Base-by-base conservation (phyloP, 2,329 filamentous ascomycete species). In the Graphilbum fragrans region DNA sequence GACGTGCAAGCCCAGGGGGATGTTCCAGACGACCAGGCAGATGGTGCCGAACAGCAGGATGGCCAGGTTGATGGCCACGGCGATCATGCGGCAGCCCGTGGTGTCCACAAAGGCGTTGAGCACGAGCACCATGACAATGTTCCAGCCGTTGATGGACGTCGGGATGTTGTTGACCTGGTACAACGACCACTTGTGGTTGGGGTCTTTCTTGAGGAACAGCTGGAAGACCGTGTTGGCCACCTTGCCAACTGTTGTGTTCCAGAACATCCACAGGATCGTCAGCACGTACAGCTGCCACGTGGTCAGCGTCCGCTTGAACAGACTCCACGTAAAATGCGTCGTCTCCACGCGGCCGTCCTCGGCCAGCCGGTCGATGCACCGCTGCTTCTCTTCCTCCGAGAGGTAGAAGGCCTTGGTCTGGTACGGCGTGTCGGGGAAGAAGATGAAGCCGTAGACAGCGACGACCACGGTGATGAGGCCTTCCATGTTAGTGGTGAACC, bases 391-490 rank as follows among this genome's bases (percentile, higher is more conserved):
- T 0, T 54, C 46, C 6, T 51, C 48, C 6, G 38, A 55, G 8
- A 62, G 40, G n/a, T 60, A 63, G 11, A 59, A 58, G 0, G 63
- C 63, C 11, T 49, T 52, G 1, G 45, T 48, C 6, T 46, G 53
- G 11, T 60, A 58, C 0, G 69, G 69, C 1, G 68, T 60, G 19
- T 70, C 67, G 0, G 69, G 68, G 45, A 72, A 72, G 47, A 57
- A 54, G 35, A 69, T 41, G 43, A 66, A 65, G 4, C 70, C 69
- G 40, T 69, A 72, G 12, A 70, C 38, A 3, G 69, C 68, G 4
- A 74, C 59, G 0, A 68, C 65, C 1, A 72, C 46, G 0, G 68
- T 73, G 45, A 73, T 72, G 23, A 72, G 55, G 5, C 29, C 18
- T 35, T 10, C 10, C 20, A 18, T 6, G 4, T 18, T n/a, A 29